A percentile compares a stretch with the other conserved stretches of the same genome.
Evolutionary conservation across 768 basidiomycete species (phyloP).

Genomic region (Floccularia luteovirens): DNA sequence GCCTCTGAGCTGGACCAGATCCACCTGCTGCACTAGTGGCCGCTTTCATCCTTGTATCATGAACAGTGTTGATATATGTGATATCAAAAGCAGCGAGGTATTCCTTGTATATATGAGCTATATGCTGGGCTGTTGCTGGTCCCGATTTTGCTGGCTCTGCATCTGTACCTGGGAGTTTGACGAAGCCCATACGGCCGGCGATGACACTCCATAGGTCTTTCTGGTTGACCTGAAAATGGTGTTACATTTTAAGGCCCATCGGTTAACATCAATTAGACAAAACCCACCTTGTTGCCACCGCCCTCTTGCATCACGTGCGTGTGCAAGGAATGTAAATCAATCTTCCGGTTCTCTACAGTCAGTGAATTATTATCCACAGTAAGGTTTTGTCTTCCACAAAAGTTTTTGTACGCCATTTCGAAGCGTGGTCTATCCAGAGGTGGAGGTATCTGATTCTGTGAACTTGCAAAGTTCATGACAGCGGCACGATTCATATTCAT

Average conservation of each 20-base stretch:
- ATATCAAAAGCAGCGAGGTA: conserved; percentile 51
- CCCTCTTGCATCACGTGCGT: conserved; percentile 50
- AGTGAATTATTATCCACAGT: conserved; percentile 32
- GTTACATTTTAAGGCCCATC: conserved; percentile 6
- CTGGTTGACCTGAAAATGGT: conserved; percentile 35
- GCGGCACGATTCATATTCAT: conserved; percentile 4
- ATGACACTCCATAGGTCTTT: conserved; percentile 60
- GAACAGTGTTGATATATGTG: conserved; percentile 37
- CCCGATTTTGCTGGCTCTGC: conserved; percentile 55
- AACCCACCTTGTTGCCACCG: conserved; percentile 40
- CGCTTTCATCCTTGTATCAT: conserved; percentile 15
- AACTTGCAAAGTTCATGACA: background rate
- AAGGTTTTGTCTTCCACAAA: conserved; percentile 31
- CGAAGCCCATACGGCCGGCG: conserved; percentile 59
- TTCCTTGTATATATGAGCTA: conserved; percentile 54
- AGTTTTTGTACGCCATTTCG: conserved; percentile 41
- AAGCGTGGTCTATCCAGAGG: conserved; percentile 47
- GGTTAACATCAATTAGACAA: background rate
- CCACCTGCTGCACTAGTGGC: background rate
- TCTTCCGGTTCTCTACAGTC: conserved; percentile 41
- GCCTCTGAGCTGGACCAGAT: background rate
- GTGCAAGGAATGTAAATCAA: conserved; percentile 60
- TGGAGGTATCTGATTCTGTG: conserved; percentile 14
- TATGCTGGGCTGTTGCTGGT: conserved; percentile 51
- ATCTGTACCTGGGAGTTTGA: conserved; percentile 55